These are phyloP conservation scores for Flaveria robusta DNA, from an alignment of 129 eudicot species.

Conservation along the genomic window DNA sequence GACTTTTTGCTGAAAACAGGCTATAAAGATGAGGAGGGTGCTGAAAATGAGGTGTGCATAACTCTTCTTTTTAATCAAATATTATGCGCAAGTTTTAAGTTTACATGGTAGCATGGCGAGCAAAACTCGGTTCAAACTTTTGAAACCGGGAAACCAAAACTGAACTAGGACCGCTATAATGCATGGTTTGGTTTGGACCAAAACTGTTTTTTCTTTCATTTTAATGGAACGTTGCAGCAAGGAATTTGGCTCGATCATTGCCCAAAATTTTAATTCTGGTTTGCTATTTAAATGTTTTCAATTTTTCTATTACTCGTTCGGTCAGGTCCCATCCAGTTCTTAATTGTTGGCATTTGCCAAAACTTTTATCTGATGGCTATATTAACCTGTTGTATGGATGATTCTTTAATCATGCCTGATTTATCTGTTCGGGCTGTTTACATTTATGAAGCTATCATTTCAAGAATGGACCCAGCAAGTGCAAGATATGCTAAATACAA, in stretches of 20 bases:
- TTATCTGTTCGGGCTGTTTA: constrained; percentile 11
- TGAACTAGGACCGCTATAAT: not conserved
- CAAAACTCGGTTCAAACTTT: not conserved
- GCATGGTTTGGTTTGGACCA: not conserved
- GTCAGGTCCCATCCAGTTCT: not conserved
- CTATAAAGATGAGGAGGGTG: constrained; percentile 96
- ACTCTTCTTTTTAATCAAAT: not conserved
- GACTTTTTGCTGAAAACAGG: constrained; percentile 92
- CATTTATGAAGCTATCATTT: constrained; percentile 73
- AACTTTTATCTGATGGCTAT: not conserved
- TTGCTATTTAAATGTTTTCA: not conserved
- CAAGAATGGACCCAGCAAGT: constrained; percentile 99
- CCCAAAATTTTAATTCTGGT: too few relatives aligned
- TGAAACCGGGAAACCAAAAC: not conserved
- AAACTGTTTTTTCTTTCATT: not conserved
- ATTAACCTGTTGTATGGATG: not conserved
- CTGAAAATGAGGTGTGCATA: constrained; percentile 83
- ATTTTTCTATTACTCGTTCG: not conserved
- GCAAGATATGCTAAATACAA: constrained; percentile 92
- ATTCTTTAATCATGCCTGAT: not conserved
- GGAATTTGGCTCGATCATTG: too few relatives aligned
- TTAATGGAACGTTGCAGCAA: too few relatives aligned
- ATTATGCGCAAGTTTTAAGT: constrained; percentile 2
- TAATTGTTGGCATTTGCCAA: not conserved
- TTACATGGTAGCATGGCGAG: constrained; percentile 1